Conservation (phyloP, 306 rosid species). For the Lagenaria siceraria region DNA sequence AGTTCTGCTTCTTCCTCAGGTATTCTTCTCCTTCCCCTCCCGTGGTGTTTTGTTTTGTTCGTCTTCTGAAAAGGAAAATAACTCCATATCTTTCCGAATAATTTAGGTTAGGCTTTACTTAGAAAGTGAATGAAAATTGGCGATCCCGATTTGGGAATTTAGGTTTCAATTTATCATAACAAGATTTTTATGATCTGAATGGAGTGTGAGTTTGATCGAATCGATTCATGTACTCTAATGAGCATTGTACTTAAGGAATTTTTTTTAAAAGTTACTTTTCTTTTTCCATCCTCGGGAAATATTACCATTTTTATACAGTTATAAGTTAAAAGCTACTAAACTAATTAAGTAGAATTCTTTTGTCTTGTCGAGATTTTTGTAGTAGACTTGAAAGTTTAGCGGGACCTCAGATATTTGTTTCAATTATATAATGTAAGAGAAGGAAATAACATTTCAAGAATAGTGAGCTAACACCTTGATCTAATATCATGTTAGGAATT, state of each 20-base stretch:
- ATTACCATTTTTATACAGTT: not conserved
- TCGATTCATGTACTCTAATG: not conserved
- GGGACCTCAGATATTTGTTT: not conserved
- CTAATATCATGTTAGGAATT: not conserved
- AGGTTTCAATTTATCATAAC: not conserved
- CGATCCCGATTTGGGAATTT: not conserved
- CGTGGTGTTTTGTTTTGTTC: not conserved
- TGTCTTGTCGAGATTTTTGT: not conserved
- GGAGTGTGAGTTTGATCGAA: not conserved
- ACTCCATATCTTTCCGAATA: not conserved
- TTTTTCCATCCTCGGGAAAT: too few relatives aligned
- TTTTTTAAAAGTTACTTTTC: too few relatives aligned
- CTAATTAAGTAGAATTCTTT: not conserved
- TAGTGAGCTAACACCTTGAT: not conserved
- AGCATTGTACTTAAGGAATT: not conserved
- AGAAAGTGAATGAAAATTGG: not conserved
- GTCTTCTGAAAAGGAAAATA: not conserved
- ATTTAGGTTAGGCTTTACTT: not conserved
- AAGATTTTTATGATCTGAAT: not conserved
- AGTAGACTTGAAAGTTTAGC: not conserved
- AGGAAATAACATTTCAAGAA: not conserved
- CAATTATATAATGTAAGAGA: not conserved
- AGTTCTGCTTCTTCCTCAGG: slow-evolving; percentile 19
- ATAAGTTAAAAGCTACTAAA: not conserved
- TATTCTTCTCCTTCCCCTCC: not conserved